These are phyloP conservation scores for Starmerella kuoi DNA, from an alignment of 805 yeast species.

Conservation along the genomic window DNA sequence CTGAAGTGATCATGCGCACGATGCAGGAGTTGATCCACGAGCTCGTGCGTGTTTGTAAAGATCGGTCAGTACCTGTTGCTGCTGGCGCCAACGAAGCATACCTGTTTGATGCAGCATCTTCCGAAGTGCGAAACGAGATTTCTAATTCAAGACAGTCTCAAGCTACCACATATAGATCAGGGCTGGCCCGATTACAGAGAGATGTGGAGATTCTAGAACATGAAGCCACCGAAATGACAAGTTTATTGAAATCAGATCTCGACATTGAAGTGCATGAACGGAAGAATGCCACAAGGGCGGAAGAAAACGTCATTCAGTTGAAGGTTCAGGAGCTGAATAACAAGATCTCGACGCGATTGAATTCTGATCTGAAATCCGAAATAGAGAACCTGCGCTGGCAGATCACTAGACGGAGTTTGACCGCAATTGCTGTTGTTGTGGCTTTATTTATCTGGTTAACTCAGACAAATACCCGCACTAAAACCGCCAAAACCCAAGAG, in stretches of 20 bases:
- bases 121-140: slow-evolving; percentile 71
- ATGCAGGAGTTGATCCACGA: slow-evolving; percentile 30
- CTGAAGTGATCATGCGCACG: slow-evolving; percentile 43
- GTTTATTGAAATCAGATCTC: slow-evolving; percentile 57
- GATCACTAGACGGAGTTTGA: slow-evolving; percentile 74
- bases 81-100: slow-evolving; percentile 82
- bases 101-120: slow-evolving; percentile 81
- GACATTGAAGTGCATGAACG: slow-evolving; percentile 79
- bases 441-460: slow-evolving; percentile 41
- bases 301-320: slow-evolving; percentile 54
- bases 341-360: slow-evolving; percentile 68
- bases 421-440: slow-evolving; percentile 58
- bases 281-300: slow-evolving; percentile 67
- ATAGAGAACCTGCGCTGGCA: slow-evolving; percentile 89
- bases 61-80: slow-evolving; percentile 34
- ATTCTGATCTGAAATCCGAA: slow-evolving; percentile 70
- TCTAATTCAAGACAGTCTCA: slow-evolving; percentile 59
- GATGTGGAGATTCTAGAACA: slow-evolving; percentile 63
- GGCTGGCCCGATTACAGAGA: slow-evolving; percentile 57
- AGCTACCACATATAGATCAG: slow-evolving; percentile 51
- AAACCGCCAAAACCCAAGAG: slow-evolving; percentile 18
- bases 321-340: slow-evolving; percentile 72
- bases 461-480: slow-evolving; percentile 28
- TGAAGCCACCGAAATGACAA: slow-evolving; percentile 53
- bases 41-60: slow-evolving; percentile 28